These are phyloP conservation scores for Lactarius psammicola DNA, from an alignment of 768 basidiomycete species.

Conservation along the genomic window DNA sequence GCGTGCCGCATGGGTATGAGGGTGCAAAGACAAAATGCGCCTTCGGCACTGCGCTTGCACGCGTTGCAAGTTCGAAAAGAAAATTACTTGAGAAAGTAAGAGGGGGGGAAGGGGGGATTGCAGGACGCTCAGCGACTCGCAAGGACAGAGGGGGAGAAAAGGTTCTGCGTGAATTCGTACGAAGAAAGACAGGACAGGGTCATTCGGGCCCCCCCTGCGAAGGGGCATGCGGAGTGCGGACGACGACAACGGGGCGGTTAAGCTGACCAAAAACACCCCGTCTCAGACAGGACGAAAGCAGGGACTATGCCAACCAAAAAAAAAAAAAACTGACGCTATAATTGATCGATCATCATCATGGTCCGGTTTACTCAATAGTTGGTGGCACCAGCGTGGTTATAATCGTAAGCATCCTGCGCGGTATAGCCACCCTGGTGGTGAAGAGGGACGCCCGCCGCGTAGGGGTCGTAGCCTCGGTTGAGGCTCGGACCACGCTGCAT, in stretches of 20 bases:
- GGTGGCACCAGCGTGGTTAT: conserved; percentile 23
- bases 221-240: conserved; percentile 12
- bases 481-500: conserved; percentile 49
- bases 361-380: conserved; percentile 20
- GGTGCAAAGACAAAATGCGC: conserved; percentile 2
- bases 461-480: conserved; percentile 51
- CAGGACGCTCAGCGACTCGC: conserved; percentile 24
- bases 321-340: conserved; percentile 9
- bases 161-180: conserved; percentile 15
- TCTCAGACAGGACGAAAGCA: conserved; percentile 4
- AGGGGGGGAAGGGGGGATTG: neutral
- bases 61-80: conserved; percentile 15
- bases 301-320: neutral
- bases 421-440: conserved; percentile 54
- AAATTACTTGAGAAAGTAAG: neutral
- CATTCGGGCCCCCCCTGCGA: conserved; percentile 12
- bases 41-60: conserved; percentile 8
- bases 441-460: conserved; percentile 50
- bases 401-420: conserved; percentile 32
- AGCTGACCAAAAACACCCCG: neutral
- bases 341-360: conserved; percentile 4
- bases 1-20: conserved; percentile 17
- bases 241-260: conserved; percentile 3
- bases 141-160: neutral
- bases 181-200: conserved; percentile 16